A percentile compares a stretch with the other conserved stretches of the same genome.
Evolutionary conservation across 2,329 filamentous ascomycete genomes (phyloP).

Genomic region (Nemania abortiva): DNA sequence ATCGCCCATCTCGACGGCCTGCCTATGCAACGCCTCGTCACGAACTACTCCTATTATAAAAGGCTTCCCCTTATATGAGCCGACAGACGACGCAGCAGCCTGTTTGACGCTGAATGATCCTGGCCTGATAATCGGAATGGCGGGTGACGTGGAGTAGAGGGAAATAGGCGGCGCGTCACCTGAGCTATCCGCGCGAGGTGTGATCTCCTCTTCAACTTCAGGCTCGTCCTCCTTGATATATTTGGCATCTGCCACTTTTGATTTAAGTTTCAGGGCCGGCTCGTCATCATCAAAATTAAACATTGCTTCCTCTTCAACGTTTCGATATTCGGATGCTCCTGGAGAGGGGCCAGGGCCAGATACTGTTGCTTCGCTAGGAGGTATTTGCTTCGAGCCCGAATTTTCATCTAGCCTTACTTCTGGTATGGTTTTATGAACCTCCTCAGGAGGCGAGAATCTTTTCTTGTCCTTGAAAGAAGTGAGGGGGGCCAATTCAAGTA

Average conservation of each 20-base stretch:
- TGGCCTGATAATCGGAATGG: conserved; percentile 56
- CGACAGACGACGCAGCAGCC: conserved; percentile 55
- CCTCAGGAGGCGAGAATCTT: conserved; percentile 44
- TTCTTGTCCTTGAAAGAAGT: conserved; percentile 49
- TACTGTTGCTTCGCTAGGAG: conserved; percentile 13
- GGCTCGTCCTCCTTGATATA: conserved; percentile 54
- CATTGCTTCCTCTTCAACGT: conserved; percentile 55
- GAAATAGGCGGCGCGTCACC: conserved; percentile 41
- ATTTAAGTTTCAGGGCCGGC: conserved; percentile 29
- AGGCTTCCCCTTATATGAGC: conserved; percentile 67
- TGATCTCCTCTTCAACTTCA: conserved; percentile 43
- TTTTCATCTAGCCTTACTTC: conserved; percentile 16
- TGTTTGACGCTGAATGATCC: conserved; percentile 44
- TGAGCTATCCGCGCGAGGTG: conserved; percentile 36
- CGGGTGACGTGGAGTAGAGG: conserved; percentile 59
- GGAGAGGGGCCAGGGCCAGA: background rate
- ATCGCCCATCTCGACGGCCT: conserved; percentile 62
- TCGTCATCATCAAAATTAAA: conserved; percentile 60
- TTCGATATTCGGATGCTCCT: background rate
- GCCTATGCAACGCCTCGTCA: conserved; percentile 62
- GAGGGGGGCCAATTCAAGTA: conserved; percentile 48
- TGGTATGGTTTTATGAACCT: conserved; percentile 4
- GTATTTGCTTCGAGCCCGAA: background rate
- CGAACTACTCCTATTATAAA: conserved; percentile 66
- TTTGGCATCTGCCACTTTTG: conserved; percentile 44